Base-by-base conservation (phyloP, 768 basidiomycete species). In the Suillus subaureus region DNA sequence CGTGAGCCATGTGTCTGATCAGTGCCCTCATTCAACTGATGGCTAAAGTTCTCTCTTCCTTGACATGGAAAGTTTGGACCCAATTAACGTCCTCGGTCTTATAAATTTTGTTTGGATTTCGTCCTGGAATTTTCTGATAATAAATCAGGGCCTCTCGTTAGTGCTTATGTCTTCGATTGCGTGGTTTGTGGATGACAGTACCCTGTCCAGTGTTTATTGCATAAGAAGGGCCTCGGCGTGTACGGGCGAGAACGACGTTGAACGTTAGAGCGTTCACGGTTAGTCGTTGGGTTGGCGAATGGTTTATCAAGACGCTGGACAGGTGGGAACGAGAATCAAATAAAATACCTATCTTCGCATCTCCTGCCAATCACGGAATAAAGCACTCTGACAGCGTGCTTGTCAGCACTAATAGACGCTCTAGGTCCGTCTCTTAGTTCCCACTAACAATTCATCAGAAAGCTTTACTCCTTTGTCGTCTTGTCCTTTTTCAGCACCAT, bases 361-460 rank as follows among this genome's bases (percentile, higher is more conserved):
- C 73, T 70, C 56, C 68, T 68, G 72, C 75, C 75, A 78, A 78
- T 78, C 67, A 67, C 73, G 76, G 75, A 68, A 76, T 77, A 76
- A 76, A 76, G 76, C 72, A 51, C 72, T 66, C 74, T 71, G 67
- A 56, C 71, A 54, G 67, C 69, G 68, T 64, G 66, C 68, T 69
- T 64, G 54, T 55, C 54, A 55, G 66, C 68, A 54, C 9, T 68
- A n/a, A n/a, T n/a, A 68, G 66, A 69, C 76, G 71, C 76, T 72
- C 73, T 71, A 75, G 63, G 71, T 68, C 74, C 74, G 37, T 69
- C 65, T 55, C 54, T 55, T 60, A 28, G 70, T 71, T 31, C 61
- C 61, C 51, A 33, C 61, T 55, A 33, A 45, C 42, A 62, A 21
- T 37, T 61, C 47, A 28, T 56, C 31, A 61, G 43, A 28, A 26